phyloP scores from a whole-genome alignment of 2,329 filamentous ascomycete species.

The Fusarium circinatum region DNA sequence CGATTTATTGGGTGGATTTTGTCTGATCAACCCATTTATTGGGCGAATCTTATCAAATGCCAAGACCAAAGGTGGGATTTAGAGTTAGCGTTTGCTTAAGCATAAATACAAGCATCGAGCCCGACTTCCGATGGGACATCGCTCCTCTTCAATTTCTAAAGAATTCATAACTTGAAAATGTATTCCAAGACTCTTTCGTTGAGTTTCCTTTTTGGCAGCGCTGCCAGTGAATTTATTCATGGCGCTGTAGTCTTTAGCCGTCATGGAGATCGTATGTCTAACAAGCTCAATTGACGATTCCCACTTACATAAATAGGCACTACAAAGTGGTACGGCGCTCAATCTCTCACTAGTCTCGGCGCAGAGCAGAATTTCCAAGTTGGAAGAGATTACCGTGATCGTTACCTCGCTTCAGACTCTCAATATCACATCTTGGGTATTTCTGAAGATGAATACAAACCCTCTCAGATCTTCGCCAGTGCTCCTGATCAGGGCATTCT shows the following conservation, averaged over 20 bases:
- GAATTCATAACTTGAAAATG: background rate
- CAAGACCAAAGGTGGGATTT: background rate
- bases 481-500: slow-evolving; percentile 48
- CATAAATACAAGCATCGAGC: slow-evolving; percentile 24
- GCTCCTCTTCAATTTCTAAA: background rate
- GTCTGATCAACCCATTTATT: background rate
- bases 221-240: slow-evolving; percentile 46
- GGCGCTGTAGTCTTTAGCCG: slow-evolving; percentile 49
- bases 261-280: slow-evolving; percentile 48
- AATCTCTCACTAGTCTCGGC: slow-evolving; percentile 49
- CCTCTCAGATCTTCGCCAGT: slow-evolving; percentile 48
- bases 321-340: slow-evolving; percentile 49
- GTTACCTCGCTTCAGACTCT: slow-evolving; percentile 43
- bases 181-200: slow-evolving; percentile 12
- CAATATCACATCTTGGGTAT: slow-evolving; percentile 46
- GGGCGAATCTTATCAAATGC: background rate
- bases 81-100: slow-evolving; percentile 3
- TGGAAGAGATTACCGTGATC: slow-evolving; percentile 38
- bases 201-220: slow-evolving; percentile 3
- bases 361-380: slow-evolving; percentile 47
- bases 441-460: slow-evolving; percentile 47
- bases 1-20: background rate
- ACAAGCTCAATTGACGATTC: slow-evolving; percentile 1
- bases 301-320: slow-evolving; percentile 40
- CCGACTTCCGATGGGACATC: background rate